Evolutionary conservation across 495 filamentous ascomycete genomes (phyloP), one percentile per base, ranked within the genome.

Genomic region (Penicillium fimorum): DNA sequence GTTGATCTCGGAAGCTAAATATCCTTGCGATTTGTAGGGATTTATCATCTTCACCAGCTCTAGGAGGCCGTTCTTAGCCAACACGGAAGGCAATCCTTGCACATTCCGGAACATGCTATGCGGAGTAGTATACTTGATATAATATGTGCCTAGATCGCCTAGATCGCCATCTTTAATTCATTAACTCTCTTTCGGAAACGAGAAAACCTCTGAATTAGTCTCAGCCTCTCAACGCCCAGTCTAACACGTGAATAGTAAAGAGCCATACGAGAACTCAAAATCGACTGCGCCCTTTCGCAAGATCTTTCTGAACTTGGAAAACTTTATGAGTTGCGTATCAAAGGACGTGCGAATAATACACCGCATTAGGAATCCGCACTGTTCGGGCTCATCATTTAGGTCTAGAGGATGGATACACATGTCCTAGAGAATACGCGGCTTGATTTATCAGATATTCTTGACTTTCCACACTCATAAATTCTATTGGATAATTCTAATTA

Each of bases 391-490:
- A 38, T 54, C 17, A 15, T 35, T 33, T 33, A 15, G 35, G 27
- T 47, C 13, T 50, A 49, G 35, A 49, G 42, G 33, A 41, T 56
- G n/a, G 33, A 40, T 40, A 42, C 15, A 33, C 22, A 35, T 17
- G 35, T 7, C 35, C 5, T 5, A 38, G 15, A n/a, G 35, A 35
- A 5, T 15, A n/a, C 15, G 33, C 33, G 15, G 33, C 12, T 37
- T 38, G 10, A 38, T 9, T 17, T 38, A 37, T n/a, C 13, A 9
- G 2, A 33, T 33, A 17, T 38, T 8, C 15, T 38, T 38, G n/a
- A 9, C 2, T 17, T 17, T n/a, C n/a, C n/a, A 17, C 35, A 15
- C 2, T 11, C 30, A 12, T 0, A 17, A 1, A 38, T 17, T 15
- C n/a, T 15, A 38, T 38, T 38, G 35, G 15, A 27, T 5, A 48